phyloP scores from a whole-genome alignment of 805 yeast genomes.

The Candida sithepensis region DNA sequence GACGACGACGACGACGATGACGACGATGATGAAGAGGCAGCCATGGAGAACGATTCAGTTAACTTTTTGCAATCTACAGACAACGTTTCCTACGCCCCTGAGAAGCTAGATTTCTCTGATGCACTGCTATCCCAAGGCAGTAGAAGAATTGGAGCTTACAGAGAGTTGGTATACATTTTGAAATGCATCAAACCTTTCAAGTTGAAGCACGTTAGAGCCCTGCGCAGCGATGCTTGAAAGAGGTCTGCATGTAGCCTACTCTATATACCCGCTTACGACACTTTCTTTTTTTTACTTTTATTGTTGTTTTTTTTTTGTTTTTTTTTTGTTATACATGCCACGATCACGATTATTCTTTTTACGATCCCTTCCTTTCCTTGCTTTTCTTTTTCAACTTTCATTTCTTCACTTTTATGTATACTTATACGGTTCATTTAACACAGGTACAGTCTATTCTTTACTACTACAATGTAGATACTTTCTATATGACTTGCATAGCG shows the following conservation, averaged over 20 bases:
- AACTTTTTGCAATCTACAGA: too few species aligned
- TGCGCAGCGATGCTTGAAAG: not conserved
- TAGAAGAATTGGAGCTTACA: conserved; percentile 15
- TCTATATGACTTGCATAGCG: conserved; percentile 9
- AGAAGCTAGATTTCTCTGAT: not conserved
- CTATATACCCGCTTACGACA: not conserved
- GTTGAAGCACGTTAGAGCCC: conserved; percentile 4
- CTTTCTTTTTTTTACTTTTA: not conserved
- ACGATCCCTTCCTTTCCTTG: too few species aligned
- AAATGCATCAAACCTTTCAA: conserved; percentile 27
- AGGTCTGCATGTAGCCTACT: not conserved
- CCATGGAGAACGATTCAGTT: too few species aligned
- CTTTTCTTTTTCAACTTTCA: not conserved
- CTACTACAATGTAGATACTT: not conserved
- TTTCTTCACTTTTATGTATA: too few species aligned
- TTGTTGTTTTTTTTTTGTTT: not conserved
- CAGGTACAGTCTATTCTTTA: not conserved
- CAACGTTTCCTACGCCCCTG: too few species aligned
- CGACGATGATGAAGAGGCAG: not conserved
- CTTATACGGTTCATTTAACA: conserved; percentile 1
- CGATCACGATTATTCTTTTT: too few species aligned
- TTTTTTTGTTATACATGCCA: too few species aligned
- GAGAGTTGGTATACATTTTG: conserved; percentile 26
- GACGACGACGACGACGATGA: not conserved
- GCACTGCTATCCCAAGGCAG: not conserved